These are phyloP conservation scores for Trifolium fragiferum DNA, from an alignment of 306 rosid genomes.

Conservation along the genomic window DNA sequence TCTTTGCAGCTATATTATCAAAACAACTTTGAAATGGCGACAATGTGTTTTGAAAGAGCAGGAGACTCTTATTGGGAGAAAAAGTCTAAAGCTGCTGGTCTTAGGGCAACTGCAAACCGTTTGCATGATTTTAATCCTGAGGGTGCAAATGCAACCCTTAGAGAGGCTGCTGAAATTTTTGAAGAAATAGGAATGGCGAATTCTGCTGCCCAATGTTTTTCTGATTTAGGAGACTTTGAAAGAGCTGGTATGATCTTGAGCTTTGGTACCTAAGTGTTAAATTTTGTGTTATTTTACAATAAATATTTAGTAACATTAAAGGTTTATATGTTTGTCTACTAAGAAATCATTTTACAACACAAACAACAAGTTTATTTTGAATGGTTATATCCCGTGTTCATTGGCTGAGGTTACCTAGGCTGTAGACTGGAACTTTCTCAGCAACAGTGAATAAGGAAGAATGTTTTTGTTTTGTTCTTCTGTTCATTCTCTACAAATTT, in stretches of 20 bases:
- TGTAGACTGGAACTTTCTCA: too few relatives aligned
- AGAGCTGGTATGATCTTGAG: slow-evolving; percentile 64
- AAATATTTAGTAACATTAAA: too few relatives aligned
- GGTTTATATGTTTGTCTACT: too few relatives aligned
- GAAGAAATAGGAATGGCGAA: slow-evolving; percentile 67
- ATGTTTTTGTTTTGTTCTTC: too few relatives aligned
- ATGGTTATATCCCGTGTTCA: neutral
- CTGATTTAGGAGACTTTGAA: slow-evolving; percentile 67
- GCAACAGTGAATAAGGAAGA: neutral
- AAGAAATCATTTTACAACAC: slow-evolving; percentile 4
- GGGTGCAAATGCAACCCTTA: slow-evolving; percentile 59
- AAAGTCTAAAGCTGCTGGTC: slow-evolving; percentile 71
- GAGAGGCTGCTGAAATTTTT: slow-evolving; percentile 77
- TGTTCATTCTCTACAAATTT: too few relatives aligned
- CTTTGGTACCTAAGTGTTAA: neutral
- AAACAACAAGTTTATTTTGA: neutral
- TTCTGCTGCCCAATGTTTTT: slow-evolving; percentile 69
- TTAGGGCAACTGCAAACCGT: slow-evolving; percentile 56
- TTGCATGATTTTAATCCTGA: slow-evolving; percentile 50
- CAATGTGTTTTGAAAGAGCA: slow-evolving; percentile 80
- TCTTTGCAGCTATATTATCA: slow-evolving; percentile 60
- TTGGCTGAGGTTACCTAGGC: too few relatives aligned
- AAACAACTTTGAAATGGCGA: slow-evolving; percentile 72
- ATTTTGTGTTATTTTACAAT: neutral
- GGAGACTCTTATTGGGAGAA: slow-evolving; percentile 73